Evolutionary conservation across 2,329 filamentous ascomycete genomes (phyloP), one percentile per base, ranked within the genome.

Genomic region (Stromatinia cepivora): DNA sequence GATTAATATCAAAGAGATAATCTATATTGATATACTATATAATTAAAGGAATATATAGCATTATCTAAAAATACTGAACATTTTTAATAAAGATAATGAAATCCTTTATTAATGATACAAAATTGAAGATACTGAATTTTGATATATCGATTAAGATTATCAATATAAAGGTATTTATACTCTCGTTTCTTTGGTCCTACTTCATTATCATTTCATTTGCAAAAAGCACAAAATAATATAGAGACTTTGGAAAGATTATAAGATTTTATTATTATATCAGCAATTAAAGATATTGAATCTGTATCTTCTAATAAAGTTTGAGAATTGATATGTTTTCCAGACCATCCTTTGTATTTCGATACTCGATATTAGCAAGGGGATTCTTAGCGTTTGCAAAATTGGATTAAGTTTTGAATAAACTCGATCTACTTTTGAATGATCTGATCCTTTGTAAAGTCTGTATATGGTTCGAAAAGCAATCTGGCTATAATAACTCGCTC

Each of bases 31-130:
- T n/a, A 39, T 69, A 20, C 42, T 25, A 45, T 69, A 39, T 71
- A 45, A 36, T 31, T 69, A 31, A 71, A 45, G 66, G 69, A 71
- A 61, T 71, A 53, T 31, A 59, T 66, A 13, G 28, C 53, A 52
- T 42, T 65, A 5, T 52, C 25, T 57, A 71, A 56, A 34, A 67
- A 70, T 45, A 54, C 64, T 45, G 69, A 67, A 34, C 63, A 70
- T 63, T 54, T 56, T 67, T 67, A 4, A 48, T 70, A 70, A 31
- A 56, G 54, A 70, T 48, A 70, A 63, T 45, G 4, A 50, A n/a
- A n/a, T n/a, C n/a, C n/a, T n/a, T n/a, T n/a, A n/a, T n/a, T n/a
- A n/a, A n/a, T n/a, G n/a, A n/a, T n/a, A n/a, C n/a, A 70, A 42
- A 9, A 20, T 11, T 34, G 11, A 61, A 71, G 66, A 22, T 71